Evolutionary conservation across 2,329 filamentous ascomycete genomes (phyloP).

Genomic region (Trichocomaceae sp.): DNA sequence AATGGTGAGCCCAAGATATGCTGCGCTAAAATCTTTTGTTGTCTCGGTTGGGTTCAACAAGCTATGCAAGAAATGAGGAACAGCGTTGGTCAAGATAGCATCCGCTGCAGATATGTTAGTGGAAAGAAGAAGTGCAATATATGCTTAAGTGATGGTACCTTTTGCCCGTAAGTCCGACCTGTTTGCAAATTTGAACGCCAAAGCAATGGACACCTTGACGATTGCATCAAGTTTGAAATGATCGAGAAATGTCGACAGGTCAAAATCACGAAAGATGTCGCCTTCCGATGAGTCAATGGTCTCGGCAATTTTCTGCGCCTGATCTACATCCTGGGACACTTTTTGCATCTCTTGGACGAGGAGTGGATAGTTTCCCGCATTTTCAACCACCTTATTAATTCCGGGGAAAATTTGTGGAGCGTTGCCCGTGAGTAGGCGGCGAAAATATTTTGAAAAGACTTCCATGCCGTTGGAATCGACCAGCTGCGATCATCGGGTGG

Average conservation of each 20-base stretch:
- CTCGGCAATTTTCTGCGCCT: slow-evolving; percentile 87
- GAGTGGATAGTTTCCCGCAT: slow-evolving; percentile 75
- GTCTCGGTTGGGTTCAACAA: slow-evolving; percentile 60
- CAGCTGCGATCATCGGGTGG: slow-evolving; percentile 50
- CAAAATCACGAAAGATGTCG: slow-evolving; percentile 92
- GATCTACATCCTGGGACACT: slow-evolving; percentile 69
- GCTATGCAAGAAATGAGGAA: slow-evolving; percentile 68
- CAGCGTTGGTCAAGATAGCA: slow-evolving; percentile 77
- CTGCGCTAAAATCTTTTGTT: slow-evolving; percentile 59
- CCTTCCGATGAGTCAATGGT: slow-evolving; percentile 85
- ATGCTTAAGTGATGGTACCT: slow-evolving; percentile 50
- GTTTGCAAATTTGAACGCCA: slow-evolving; percentile 79
- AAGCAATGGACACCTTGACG: slow-evolving; percentile 76
- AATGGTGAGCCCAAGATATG: slow-evolving; percentile 71
- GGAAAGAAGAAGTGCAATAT: neutral
- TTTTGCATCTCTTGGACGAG: slow-evolving; percentile 80
- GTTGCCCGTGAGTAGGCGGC: slow-evolving; percentile 85
- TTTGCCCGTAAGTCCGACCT: slow-evolving; percentile 80
- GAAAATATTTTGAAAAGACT: slow-evolving; percentile 92
- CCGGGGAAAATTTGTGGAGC: slow-evolving; percentile 84
- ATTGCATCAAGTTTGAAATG: slow-evolving; percentile 91
- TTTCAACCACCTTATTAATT: slow-evolving; percentile 63
- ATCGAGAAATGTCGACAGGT: slow-evolving; percentile 89
- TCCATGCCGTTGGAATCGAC: slow-evolving; percentile 99
- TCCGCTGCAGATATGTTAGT: slow-evolving; percentile 55